Base-by-base conservation (phyloP, 371 early-diverging fungal species). In the Syncephalis fuscata region DNA sequence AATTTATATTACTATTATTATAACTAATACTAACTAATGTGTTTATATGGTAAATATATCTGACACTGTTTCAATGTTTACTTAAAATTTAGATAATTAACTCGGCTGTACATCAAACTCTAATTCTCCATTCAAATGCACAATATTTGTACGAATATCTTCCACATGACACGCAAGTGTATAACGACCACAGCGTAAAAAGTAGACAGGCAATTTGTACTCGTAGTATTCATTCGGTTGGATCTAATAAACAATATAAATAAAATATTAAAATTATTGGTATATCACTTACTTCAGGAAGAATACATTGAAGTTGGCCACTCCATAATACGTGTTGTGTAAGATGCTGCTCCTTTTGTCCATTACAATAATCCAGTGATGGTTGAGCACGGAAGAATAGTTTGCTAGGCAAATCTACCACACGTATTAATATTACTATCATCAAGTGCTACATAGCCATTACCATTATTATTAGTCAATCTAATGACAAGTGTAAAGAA, bases 131-230 rank as follows among this genome's bases (percentile, higher is more conserved):
- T 76, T 74, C 59, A 71, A 74, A 48, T 71, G 69, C 7, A 71
- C 63, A 8, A 67, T 50, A n/a, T 73, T 63, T 15, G 69, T 64
- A 41, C 67, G 64, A 17, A 78, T 70, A 57, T 78, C 76, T 53
- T 78, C 76, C n/a, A 67, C 73, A 55, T 78, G 76, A 55, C 74
- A 75, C 1, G 76, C 57, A 21, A 78, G 59, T 55, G 74, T 70
- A 56, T 66, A 78, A 45, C 68, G 67, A 15, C 78, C 78, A 16
- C 73, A 61, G 39, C 75, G 72, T 49, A 74, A 55, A 53, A 78
- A 78, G 54, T 71, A 76, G 14, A 76, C 58, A 0, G 78, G 74
- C 17, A 78, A 47, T 17, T 49, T 41, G 48, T 69, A 66, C 14
- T 57, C 64, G 5, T 60, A 53, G 40, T 60, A 59, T 20, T 60